Percentiles rank a stretch among this genome's conserved stretches.
Conservation (phyloP, 306 rosid genomes). For the Mimosa bimucronata region DNA sequence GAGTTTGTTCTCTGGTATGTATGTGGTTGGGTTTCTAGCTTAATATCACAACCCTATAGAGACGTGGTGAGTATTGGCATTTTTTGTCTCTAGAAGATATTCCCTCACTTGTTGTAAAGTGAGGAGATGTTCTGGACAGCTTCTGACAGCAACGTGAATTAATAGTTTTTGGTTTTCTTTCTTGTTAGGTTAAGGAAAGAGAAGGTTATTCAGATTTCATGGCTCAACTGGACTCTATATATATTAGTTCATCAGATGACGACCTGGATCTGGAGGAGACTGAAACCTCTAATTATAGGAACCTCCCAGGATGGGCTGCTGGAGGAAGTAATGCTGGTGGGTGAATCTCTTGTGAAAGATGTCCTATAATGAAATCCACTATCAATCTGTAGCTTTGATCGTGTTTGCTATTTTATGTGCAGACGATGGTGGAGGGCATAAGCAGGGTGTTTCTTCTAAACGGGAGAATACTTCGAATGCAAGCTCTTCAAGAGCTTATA, state of each 20-base stretch:
- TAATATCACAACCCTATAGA: constrained; percentile 38
- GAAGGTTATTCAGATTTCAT: constrained; percentile 44
- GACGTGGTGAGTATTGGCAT: constrained; percentile 46
- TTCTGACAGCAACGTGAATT: constrained; percentile 55
- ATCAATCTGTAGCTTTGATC: constrained; percentile 4
- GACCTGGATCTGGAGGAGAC: constrained; percentile 67
- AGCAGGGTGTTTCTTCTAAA: constrained; percentile 47
- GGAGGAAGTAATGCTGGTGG: constrained; percentile 53
- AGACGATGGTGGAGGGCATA: constrained; percentile 55
- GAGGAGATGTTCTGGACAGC: constrained; percentile 29
- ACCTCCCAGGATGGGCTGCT: constrained; percentile 67
- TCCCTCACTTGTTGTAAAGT: constrained; percentile 28
- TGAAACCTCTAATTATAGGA: constrained; percentile 53
- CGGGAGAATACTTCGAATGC: constrained; percentile 55
- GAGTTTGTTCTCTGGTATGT: constrained; percentile 45
- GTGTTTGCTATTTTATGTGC: constrained; percentile 39
- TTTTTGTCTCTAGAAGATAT: constrained; percentile 29
- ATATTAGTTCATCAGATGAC: constrained; percentile 87
- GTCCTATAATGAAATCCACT: constrained; percentile 23
- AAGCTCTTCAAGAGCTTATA: constrained; percentile 43
- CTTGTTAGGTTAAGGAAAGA: constrained; percentile 42
- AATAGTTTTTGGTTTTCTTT: constrained; percentile 44
- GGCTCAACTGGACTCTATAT: constrained; percentile 51
- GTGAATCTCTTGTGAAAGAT: constrained; percentile 36
- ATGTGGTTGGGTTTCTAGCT: constrained; percentile 53